Conservation (phyloP, 2,329 filamentous ascomycete genomes). For the Byssoonygena ceratinophila region DNA sequence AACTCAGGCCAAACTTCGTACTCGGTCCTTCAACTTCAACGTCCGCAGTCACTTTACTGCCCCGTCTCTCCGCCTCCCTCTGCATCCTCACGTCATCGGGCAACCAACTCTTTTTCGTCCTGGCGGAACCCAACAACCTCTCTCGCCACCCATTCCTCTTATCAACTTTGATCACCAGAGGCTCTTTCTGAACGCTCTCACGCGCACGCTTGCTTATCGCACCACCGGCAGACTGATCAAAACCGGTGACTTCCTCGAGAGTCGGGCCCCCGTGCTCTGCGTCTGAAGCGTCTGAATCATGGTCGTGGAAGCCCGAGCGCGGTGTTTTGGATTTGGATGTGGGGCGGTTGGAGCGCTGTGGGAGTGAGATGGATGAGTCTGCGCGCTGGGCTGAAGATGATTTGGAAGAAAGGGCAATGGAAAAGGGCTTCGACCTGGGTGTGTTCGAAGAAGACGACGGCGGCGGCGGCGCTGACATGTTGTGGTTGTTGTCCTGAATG, state of each 20-base stretch:
- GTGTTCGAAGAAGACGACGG: neutral
- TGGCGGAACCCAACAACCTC: conserved; percentile 41
- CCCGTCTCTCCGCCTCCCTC: conserved; percentile 34
- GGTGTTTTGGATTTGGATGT: neutral
- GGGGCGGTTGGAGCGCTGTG: conserved; percentile 10
- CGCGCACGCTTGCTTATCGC: conserved; percentile 32
- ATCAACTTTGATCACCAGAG: conserved; percentile 68
- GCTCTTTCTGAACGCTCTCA: conserved; percentile 40
- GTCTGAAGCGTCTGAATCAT: conserved; percentile 49
- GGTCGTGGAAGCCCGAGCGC: conserved; percentile 28
- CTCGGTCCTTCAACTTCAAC: conserved; percentile 44
- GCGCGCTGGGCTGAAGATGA: conserved; percentile 20
- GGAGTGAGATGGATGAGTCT: neutral
- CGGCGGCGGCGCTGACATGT: neutral
- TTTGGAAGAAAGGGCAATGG: conserved; percentile 34
- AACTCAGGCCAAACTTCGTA: conserved; percentile 46
- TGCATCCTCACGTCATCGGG: conserved; percentile 46
- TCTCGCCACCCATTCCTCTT: conserved; percentile 67
- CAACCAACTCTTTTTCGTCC: conserved; percentile 46
- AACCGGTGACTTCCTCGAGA: conserved; percentile 44
- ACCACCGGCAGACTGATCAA: conserved; percentile 38
- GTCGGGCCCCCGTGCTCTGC: conserved; percentile 29
- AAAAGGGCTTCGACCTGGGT: conserved; percentile 28
- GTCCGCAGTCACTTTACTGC: conserved; percentile 23
- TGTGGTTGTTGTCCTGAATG: neutral